Percentiles rank a stretch among this genome's conserved stretches.
These are phyloP conservation scores for Mercurialis annua DNA, from an alignment of 345 rosid species.

Conservation along the genomic window DNA sequence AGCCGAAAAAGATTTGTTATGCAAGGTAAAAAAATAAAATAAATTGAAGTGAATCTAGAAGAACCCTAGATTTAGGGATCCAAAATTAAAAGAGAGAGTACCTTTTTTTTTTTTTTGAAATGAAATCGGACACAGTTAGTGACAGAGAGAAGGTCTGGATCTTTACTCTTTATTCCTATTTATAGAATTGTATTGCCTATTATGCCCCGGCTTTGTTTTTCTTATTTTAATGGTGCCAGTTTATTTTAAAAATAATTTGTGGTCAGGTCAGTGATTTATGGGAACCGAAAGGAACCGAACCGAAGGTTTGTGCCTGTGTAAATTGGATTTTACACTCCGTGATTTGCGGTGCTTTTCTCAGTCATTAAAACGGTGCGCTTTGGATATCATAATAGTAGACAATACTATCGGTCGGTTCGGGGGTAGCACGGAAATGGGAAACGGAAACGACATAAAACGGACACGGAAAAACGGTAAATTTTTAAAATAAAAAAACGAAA, in stretches of 20 bases:
- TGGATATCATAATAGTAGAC: too few species aligned
- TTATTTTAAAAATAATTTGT: slow-evolving; percentile 2
- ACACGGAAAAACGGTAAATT: too few species aligned
- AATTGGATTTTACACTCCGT: not conserved
- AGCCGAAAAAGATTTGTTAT: not conserved
- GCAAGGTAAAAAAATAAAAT: not conserved
- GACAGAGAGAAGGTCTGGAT: not conserved
- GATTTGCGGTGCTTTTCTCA: not conserved
- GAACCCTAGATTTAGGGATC: slow-evolving; percentile 44
- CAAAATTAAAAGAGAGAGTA: slow-evolving; percentile 15
- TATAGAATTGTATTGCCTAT: slow-evolving; percentile 13
- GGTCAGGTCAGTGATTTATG: not conserved
- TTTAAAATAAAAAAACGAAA: too few species aligned
- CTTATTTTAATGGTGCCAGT: slow-evolving; percentile 14
- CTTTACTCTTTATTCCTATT: slow-evolving; percentile 1
- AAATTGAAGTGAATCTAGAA: not conserved
- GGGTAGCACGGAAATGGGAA: too few species aligned
- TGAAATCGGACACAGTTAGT: slow-evolving; percentile 18
- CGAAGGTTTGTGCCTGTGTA: not conserved
- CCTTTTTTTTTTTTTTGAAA: slow-evolving; percentile 21
- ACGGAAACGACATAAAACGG: too few species aligned
- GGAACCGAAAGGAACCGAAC: not conserved
- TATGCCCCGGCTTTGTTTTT: slow-evolving; percentile 5
- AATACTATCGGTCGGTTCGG: too few species aligned
- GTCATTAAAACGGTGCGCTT: not conserved